These are phyloP conservation scores for Eucalyptus rudis DNA, from an alignment of 345 rosid species.

Conservation along the genomic window DNA sequence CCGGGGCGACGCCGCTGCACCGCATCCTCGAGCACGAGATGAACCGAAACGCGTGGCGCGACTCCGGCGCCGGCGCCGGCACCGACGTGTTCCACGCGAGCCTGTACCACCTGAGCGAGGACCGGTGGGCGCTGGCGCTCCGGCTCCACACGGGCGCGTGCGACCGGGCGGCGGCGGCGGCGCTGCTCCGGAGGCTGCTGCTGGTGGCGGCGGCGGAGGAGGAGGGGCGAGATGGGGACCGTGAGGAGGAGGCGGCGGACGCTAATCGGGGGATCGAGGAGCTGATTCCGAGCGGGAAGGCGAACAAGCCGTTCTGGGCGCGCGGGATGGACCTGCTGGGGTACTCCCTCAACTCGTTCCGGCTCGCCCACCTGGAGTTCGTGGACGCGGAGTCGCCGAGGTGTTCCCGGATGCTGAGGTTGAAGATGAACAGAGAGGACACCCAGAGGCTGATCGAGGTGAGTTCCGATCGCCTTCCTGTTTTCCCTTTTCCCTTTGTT, in stretches of 20 bases:
- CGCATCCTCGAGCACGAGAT: conserved; percentile 63
- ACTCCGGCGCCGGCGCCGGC: conserved; percentile 1
- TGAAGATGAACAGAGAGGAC: conserved; percentile 30
- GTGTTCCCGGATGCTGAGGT: conserved; percentile 40
- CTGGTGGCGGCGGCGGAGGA: conserved; percentile 1
- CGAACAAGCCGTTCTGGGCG: conserved; percentile 66
- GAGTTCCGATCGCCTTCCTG: neutral
- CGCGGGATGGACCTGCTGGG: conserved; percentile 91
- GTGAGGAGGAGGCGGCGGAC: conserved; percentile 1
- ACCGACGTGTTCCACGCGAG: conserved; percentile 31
- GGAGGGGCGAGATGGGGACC: neutral
- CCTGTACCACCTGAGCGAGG: conserved; percentile 30
- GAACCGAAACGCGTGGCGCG: conserved; percentile 46
- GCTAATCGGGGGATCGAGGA: conserved; percentile 57
- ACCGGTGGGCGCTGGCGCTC: conserved; percentile 30
- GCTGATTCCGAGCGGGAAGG: conserved; percentile 57
- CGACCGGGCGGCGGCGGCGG: conserved; percentile 64
- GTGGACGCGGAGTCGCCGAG: conserved; percentile 26
- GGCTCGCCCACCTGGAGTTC: conserved; percentile 51
- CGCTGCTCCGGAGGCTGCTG: conserved; percentile 38
- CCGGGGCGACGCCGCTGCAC: conserved; percentile 9
- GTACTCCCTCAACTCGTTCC: conserved; percentile 67
- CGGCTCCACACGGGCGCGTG: conserved; percentile 60
- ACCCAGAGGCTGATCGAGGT: conserved; percentile 47
- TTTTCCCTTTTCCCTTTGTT: neutral